Conservation (phyloP, 176 grass and related monocot genomes). For the Triticum urartu region DNA sequence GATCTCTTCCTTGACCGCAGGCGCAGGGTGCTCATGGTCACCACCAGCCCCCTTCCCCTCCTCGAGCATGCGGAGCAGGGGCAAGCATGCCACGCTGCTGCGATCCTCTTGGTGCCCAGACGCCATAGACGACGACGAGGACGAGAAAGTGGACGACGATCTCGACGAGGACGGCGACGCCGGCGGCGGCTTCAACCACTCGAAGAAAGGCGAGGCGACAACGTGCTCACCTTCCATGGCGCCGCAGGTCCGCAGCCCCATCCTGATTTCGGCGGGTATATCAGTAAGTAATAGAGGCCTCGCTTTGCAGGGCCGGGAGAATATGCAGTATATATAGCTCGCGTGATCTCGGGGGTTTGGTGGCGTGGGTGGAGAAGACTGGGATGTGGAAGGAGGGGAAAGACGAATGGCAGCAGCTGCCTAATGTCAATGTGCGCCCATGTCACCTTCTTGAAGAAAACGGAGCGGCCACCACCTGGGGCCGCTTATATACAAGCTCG, state of each 20-base stretch:
- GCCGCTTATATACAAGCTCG: conserved; percentile 24
- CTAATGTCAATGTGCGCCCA: conserved; percentile 46
- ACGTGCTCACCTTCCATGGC: conserved; percentile 37
- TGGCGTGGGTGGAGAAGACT: conserved; percentile 29
- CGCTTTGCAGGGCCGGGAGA: background rate
- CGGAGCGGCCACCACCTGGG: background rate
- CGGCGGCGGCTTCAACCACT: conserved; percentile 53
- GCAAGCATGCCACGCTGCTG: conserved; percentile 42
- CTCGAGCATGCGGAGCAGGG: conserved; percentile 75
- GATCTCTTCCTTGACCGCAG: conserved; percentile 35
- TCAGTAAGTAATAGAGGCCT: background rate
- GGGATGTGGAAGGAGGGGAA: background rate
- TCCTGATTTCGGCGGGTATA: background rate
- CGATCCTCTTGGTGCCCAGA: background rate
- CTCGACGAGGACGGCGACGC: background rate
- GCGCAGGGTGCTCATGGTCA: background rate
- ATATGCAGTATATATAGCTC: conserved; percentile 9
- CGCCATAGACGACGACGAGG: background rate
- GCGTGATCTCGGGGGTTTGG: conserved; percentile 41
- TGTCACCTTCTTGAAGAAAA: conserved; percentile 39
- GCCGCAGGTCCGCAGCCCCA: conserved; percentile 29
- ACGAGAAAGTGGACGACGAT: background rate
- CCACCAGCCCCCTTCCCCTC: background rate
- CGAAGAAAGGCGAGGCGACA: conserved; percentile 32
- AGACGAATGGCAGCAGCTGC: background rate